These are phyloP conservation scores for Arachis hypogaea DNA, from an alignment of 306 rosid genomes.

Conservation along the genomic window DNA sequence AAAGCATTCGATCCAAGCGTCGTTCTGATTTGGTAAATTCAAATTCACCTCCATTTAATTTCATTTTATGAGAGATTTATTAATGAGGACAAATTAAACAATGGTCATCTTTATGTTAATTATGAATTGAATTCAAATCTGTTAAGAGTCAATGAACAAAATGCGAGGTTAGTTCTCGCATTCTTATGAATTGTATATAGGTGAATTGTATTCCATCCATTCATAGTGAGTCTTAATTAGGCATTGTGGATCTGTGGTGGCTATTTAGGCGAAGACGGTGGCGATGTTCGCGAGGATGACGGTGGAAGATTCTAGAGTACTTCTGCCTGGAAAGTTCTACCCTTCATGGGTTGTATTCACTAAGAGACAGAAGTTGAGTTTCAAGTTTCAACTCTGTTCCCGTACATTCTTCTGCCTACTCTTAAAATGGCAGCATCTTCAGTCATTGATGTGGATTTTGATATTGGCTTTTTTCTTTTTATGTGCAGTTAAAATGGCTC, in stretches of 20 bases:
- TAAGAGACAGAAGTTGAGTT: conserved; percentile 80
- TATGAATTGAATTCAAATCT: not conserved
- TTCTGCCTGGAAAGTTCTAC: conserved; percentile 63
- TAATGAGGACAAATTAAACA: too few relatives aligned
- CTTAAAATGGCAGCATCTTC: not conserved
- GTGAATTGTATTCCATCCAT: too few relatives aligned
- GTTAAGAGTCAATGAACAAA: not conserved
- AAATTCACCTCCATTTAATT: conserved; percentile 24
- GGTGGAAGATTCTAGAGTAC: conserved; percentile 75
- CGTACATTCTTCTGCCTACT: not conserved
- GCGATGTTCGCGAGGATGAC: conserved; percentile 88
- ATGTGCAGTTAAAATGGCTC: conserved; percentile 81
- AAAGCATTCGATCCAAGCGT: conserved; percentile 60
- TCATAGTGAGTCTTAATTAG: not conserved
- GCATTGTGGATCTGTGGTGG: conserved; percentile 5
- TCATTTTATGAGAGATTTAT: not conserved
- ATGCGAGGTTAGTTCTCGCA: too few relatives aligned
- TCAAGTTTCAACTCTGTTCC: conserved; percentile 39
- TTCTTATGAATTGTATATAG: too few relatives aligned
- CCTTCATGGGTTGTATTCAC: conserved; percentile 89
- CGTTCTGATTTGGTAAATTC: conserved; percentile 71
- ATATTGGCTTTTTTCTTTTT: conserved; percentile 42
- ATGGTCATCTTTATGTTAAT: too few relatives aligned
- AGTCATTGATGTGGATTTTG: conserved; percentile 24
- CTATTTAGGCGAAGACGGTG: conserved; percentile 64